Percentiles rank a stretch among this genome's conserved stretches.
Conservation (phyloP, 1,284 basidiomycete genomes). For the Sphaerobolus stellatus region DNA sequence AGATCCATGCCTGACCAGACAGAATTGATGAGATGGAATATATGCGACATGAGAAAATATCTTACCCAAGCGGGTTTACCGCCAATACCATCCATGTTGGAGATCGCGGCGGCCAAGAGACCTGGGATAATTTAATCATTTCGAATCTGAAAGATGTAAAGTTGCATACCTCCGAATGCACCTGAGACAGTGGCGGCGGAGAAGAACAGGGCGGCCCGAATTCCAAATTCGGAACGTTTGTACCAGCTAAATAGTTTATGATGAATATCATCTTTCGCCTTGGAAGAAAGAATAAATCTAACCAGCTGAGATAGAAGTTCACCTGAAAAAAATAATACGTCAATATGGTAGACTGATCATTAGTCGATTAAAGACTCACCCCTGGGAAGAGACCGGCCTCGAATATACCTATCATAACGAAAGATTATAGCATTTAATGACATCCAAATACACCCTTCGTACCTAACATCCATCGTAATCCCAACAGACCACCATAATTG, state of each 20-base stretch:
- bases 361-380: slow-evolving; percentile 8
- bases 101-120: slow-evolving; percentile 51
- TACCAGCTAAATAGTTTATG: slow-evolving; percentile 48
- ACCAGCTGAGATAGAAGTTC: slow-evolving; percentile 12
- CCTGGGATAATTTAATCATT: neutral
- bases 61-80: slow-evolving; percentile 51
- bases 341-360: slow-evolving; percentile 33
- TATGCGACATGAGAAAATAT: neutral
- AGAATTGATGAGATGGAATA: neutral
- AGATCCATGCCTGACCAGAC: slow-evolving; percentile 70
- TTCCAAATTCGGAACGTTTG: slow-evolving; percentile 68
- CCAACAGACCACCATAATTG: slow-evolving; percentile 60
- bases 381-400: slow-evolving; percentile 67
- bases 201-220: slow-evolving; percentile 69
- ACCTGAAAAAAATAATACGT: slow-evolving; percentile 59
- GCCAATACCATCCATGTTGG: slow-evolving; percentile 65
- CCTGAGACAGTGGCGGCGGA: slow-evolving; percentile 71
- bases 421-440: neutral
- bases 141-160: neutral
- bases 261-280: slow-evolving; percentile 6
- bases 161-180: slow-evolving; percentile 58
- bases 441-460: slow-evolving; percentile 19
- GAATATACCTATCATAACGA: slow-evolving; percentile 54
- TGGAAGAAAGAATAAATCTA: neutral
- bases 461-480: slow-evolving; percentile 35